Conservation (phyloP, 345 rosid genomes). For the Diplotaxis tenuifolia region DNA sequence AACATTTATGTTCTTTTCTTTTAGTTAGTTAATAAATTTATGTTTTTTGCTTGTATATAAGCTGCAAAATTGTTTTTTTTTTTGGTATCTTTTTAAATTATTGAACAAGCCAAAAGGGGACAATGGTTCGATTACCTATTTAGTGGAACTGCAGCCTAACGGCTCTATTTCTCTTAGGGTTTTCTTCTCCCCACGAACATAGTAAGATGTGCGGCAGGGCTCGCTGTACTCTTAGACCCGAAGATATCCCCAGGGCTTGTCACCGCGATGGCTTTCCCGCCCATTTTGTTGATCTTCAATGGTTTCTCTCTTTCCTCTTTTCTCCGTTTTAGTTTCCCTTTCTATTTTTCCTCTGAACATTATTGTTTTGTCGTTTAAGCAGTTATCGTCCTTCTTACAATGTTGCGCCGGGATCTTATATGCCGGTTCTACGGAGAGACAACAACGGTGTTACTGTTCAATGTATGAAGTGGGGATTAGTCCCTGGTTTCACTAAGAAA, state of each 20-base stretch:
- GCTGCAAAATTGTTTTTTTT: too few relatives aligned
- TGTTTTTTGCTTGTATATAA: too few relatives aligned
- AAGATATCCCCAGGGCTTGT: constrained; percentile 67
- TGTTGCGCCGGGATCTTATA: constrained; percentile 64
- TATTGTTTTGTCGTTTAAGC: neutral
- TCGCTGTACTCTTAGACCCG: constrained; percentile 70
- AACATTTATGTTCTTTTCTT: too few relatives aligned
- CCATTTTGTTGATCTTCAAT: constrained; percentile 50
- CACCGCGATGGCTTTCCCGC: constrained; percentile 44
- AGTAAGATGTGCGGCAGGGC: constrained; percentile 75
- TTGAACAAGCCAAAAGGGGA: neutral
- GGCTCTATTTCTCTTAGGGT: neutral
- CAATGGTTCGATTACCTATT: neutral
- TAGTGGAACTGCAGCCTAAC: neutral
- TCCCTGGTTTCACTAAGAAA: constrained; percentile 78
- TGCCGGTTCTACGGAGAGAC: constrained; percentile 67
- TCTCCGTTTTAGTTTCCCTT: neutral
- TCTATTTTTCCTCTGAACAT: neutral
- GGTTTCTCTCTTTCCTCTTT: constrained; percentile 37
- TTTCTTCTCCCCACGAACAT: neutral
- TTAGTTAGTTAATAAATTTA: too few relatives aligned
- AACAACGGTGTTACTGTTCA: constrained; percentile 56
- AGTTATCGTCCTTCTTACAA: constrained; percentile 85
- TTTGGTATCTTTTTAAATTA: too few relatives aligned
- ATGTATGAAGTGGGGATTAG: constrained; percentile 89